Percentiles rank a stretch among this genome's conserved stretches.
phyloP scores from a whole-genome alignment of 192 early-diverging fungal genomes.

The Podila minutissima region DNA sequence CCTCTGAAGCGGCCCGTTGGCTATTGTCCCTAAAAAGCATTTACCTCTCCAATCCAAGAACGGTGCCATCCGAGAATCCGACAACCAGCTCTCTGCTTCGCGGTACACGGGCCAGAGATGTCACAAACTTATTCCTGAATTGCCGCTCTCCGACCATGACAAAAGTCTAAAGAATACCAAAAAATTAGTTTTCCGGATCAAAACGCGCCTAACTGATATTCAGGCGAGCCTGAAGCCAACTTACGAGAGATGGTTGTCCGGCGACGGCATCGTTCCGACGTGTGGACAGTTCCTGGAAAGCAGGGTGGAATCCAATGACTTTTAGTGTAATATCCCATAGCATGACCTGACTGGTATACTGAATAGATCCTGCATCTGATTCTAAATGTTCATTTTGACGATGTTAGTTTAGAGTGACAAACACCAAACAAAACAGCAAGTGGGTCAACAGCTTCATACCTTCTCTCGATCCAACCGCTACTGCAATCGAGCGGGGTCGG shows the following conservation, averaged over 20 bases:
- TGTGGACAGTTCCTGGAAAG: constrained; percentile 45
- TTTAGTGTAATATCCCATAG: constrained; percentile 41
- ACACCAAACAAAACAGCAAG: background rate
- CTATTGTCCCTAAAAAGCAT: background rate
- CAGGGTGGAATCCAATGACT: constrained; percentile 40
- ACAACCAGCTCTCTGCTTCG: constrained; percentile 32
- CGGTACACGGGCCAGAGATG: constrained; percentile 19
- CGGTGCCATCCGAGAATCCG: constrained; percentile 43
- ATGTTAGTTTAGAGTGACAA: background rate
- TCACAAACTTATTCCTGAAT: constrained; percentile 40
- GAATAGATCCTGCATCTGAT: background rate
- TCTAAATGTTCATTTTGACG: background rate
- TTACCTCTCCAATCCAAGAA: constrained; percentile 45
- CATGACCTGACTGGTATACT: constrained; percentile 31
- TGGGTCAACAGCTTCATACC: constrained; percentile 1
- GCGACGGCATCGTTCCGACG: constrained; percentile 39
- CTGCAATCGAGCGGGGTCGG: constrained; percentile 27
- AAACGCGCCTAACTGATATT: too few species aligned
- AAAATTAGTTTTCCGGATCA: too few species aligned
- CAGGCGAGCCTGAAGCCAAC: background rate
- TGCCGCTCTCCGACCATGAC: constrained; percentile 37
- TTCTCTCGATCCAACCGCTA: constrained; percentile 28
- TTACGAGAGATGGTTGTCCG: constrained; percentile 28
- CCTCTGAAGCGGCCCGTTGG: background rate
- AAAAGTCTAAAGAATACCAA: constrained; percentile 22